Evolutionary conservation across 352 stramenopile genomes (phyloP), one percentile per base, ranked within the genome.

Genomic region (Blastocystis sp.): DNA sequence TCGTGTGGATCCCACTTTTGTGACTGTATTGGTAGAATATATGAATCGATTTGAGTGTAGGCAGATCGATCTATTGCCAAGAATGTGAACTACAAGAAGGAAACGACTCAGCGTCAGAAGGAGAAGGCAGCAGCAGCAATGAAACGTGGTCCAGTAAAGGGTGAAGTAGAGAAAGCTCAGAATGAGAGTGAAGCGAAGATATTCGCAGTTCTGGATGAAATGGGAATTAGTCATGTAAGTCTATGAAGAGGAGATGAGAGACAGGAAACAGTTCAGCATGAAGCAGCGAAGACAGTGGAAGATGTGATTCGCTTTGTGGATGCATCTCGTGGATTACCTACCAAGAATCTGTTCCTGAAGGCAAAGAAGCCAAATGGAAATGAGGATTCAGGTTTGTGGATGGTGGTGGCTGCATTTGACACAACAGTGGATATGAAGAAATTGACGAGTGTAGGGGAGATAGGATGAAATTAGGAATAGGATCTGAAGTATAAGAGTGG

Each of bases 331-430:
- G 57, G 57, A 57, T 46, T 86, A 27, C 75, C 75, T 1, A 86
- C 75, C 4, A 86, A 86, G 52, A 86, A 86, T 39, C 75, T 86
- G 7, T 86, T 86, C 75, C 51, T 86, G 57, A 86, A 86, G 75
- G 75, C 75, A 14, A 86, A 86, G 52, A 86, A 86, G 39, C 51
- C 75, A 5, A 59, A 86, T 51, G 75, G 52, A 11, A 12, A 6
- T 7, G 32, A 49, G 37, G 67, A 80, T 37, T 51, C 57, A 4
- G 75, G 75, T n/a, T 51, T 86, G 61, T 86, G 52, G 37, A 75
- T 86, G 61, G 75, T 86, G 37, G 37, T 66, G 19, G 75, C 75
- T 11, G 57, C 75, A 1, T 71, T 49, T 51, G 61, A 86, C 39
- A 86, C 75, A 24, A 77, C 5, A 27, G 75, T 86, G 57, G 75